Base-by-base conservation (phyloP, 345 rosid genomes). In the Pseudoturritis turrita region DNA sequence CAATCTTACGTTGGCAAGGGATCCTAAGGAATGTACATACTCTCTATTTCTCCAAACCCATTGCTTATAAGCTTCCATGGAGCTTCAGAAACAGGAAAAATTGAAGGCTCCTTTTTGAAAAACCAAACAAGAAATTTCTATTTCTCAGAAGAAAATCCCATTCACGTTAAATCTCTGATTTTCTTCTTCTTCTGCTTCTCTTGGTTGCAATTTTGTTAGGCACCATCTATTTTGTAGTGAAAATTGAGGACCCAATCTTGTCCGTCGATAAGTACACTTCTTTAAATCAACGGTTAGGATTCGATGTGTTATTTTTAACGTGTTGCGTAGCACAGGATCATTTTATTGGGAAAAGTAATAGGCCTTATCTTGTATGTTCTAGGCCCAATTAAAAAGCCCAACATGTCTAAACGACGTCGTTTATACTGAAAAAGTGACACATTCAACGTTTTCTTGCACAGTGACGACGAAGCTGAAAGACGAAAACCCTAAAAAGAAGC, bases 41-140 rank as follows among this genome's bases (percentile, higher is more conserved):
- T 87, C 99, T 81, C 76, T 86, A 65, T 92, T 96, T 68, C 79
- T 88, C 80, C 94, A 84, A 49, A 96, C 89, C 98, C 99, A 92
- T 62, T 77, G 77, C 88, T 85, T 91, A 74, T 95, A 95, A 63
- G 87, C 88, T 72, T 89, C 99, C 98, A 95, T 92, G 65, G 65
- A 68, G 40, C 68, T 43, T 47, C 55, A 50, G 10, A 41, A 5
- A 15, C 23, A 25, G 1, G 18, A 18, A 10, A 10, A 13, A 5
- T 13, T 4, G 4, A 43, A 11, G 14, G 11, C 3, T 21, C n/a
- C n/a, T 29, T 29, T 10, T 36, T 18, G 2, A 12, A 33, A 11
- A 43, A 35, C 0, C 36, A 13, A 68, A 53, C 4, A 25, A n/a
- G 0, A 17, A 68, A 10, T 43, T 19, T 33, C 56, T 31, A 59